These are phyloP conservation scores for Lonicera japonica DNA, from an alignment of 129 eudicot genomes.

Conservation along the genomic window DNA sequence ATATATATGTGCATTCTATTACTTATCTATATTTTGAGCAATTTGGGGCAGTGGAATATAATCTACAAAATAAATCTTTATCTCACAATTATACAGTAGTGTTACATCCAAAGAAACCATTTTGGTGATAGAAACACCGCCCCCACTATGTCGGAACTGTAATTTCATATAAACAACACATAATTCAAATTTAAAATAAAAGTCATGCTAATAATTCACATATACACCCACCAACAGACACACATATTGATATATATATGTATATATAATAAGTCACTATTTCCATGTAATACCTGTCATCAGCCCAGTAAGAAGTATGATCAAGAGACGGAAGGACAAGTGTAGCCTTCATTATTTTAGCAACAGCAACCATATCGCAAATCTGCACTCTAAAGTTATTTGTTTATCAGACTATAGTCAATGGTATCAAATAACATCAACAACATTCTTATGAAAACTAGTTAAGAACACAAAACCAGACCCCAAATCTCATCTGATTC, in stretches of 20 bases:
- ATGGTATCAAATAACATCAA: conserved; percentile 4
- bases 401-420: conserved; percentile 40
- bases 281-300: conserved; percentile 52
- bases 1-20: too few species aligned
- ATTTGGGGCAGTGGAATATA: too few species aligned
- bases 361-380: conserved; percentile 99
- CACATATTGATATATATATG: too few species aligned
- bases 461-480: conserved; percentile 41
- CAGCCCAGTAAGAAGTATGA: conserved; percentile 98
- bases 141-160: not conserved
- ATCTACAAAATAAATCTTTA: too few species aligned
- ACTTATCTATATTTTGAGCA: too few species aligned
- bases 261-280: too few species aligned
- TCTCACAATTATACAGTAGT: too few species aligned
- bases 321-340: conserved; percentile 96
- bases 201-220: too few species aligned
- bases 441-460: not conserved
- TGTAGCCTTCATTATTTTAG: conserved; percentile 90
- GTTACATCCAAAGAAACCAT: too few species aligned
- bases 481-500: conserved; percentile 99
- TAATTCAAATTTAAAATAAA: conserved; percentile 7
- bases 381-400: conserved; percentile 81
- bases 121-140: too few species aligned
- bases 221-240: too few species aligned
- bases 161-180: not conserved